These are phyloP conservation scores for Camellia granthamiana DNA, from an alignment of 148 eudicot species.

Conservation along the genomic window DNA sequence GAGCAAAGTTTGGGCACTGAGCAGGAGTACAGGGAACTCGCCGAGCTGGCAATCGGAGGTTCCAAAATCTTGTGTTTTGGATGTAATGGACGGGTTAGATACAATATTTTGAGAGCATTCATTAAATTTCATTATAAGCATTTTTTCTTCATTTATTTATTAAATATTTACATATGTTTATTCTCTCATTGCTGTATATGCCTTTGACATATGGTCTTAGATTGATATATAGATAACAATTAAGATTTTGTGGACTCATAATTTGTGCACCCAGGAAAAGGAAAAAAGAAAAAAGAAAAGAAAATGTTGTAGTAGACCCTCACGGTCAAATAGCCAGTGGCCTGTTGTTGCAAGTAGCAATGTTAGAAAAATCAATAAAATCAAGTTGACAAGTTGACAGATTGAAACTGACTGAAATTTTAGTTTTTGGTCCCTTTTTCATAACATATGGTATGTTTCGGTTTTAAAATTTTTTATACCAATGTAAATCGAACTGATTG, in stretches of 20 bases:
- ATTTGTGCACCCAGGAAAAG: no score
- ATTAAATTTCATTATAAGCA: background rate
- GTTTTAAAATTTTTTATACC: no score
- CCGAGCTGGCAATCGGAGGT: constrained; percentile 35
- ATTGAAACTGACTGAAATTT: no score
- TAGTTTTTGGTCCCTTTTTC: no score
- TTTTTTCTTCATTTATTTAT: constrained; percentile 4
- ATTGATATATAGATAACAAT: background rate
- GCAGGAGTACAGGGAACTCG: constrained; percentile 72
- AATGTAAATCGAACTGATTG: no score
- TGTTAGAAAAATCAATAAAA: no score
- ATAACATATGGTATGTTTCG: no score
- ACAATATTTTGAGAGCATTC: constrained; percentile 32
- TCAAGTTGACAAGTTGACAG: no score
- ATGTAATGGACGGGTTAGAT: constrained; percentile 55
- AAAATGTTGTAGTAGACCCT: no score
- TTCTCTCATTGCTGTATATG: background rate
- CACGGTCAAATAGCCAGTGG: no score
- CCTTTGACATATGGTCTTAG: background rate
- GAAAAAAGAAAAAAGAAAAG: no score
- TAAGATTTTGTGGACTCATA: background rate
- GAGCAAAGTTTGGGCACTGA: constrained; percentile 41
- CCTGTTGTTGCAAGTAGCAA: no score
- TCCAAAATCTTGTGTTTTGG: constrained; percentile 42
- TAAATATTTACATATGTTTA: constrained; percentile 8